Percentiles rank a stretch among this genome's conserved stretches.
These are phyloP conservation scores for Fusarium protoensiforme DNA, from an alignment of 2,329 filamentous ascomycete species.

Conservation along the genomic window DNA sequence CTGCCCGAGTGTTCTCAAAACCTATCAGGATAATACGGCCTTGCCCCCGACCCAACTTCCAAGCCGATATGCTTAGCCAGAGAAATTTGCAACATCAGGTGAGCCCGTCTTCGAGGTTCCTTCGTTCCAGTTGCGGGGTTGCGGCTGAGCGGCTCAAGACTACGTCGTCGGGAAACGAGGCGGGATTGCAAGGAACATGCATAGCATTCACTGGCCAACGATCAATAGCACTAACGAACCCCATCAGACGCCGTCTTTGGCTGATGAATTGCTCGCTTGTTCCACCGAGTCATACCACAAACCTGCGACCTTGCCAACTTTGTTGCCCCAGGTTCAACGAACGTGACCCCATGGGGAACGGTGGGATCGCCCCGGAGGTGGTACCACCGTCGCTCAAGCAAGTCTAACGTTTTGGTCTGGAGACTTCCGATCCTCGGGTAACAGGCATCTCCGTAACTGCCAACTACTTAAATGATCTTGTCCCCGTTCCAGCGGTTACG, in stretches of 20 bases:
- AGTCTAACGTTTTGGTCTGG: neutral
- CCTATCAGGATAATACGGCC: neutral
- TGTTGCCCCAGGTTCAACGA: neutral
- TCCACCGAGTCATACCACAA: neutral
- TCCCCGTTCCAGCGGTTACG: neutral
- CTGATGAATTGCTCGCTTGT: neutral
- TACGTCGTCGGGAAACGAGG: neutral
- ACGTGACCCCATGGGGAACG: neutral
- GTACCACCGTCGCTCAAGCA: neutral
- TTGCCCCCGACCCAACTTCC: neutral
- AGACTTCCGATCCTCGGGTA: neutral
- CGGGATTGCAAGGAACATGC: neutral
- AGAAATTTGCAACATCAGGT: neutral
- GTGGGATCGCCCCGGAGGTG: neutral
- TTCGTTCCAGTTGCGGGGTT: neutral
- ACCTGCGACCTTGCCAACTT: neutral
- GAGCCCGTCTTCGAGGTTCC: neutral
- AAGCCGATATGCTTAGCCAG: neutral
- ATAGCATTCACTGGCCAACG: neutral
- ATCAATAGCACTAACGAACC: neutral
- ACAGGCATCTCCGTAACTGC: neutral
- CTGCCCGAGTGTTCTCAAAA: neutral
- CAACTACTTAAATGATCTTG: neutral
- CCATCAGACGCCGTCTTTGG: neutral
- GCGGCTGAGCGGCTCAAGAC: neutral